phyloP scores from a whole-genome alignment of 495 filamentous ascomycete species.

The Aspergillus campestris region DNA sequence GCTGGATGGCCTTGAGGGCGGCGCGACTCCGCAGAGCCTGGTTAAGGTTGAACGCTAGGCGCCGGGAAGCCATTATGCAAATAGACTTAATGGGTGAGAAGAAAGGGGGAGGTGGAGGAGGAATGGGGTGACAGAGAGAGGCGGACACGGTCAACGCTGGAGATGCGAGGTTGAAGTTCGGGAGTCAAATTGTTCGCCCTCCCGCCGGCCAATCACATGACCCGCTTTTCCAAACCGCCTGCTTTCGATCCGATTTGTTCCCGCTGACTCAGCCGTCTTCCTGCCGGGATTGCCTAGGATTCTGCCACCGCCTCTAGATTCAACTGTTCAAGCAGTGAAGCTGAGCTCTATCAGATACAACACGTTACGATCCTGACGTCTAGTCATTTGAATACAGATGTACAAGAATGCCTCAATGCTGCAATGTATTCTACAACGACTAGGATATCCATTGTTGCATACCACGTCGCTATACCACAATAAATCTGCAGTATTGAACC shows the following conservation, averaged over 20 bases:
- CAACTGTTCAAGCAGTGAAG: too few species aligned
- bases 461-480: too few species aligned
- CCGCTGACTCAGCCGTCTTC: constrained; percentile 2
- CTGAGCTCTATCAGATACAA: too few species aligned
- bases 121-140: constrained; percentile 25
- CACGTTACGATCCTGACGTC: too few species aligned
- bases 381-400: too few species aligned
- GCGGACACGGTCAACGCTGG: constrained; percentile 21
- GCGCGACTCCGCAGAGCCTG: constrained; percentile 77
- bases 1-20: constrained; percentile 61
- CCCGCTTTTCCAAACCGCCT: constrained; percentile 38
- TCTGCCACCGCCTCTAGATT: too few species aligned
- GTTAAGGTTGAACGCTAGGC: constrained; percentile 81
- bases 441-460: too few species aligned
- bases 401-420: too few species aligned
- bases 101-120: constrained; percentile 21
- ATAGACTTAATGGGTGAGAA: constrained; percentile 10
- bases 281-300: too few species aligned
- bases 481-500: too few species aligned
- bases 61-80: constrained; percentile 80
- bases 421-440: too few species aligned
- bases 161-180: constrained; percentile 44
- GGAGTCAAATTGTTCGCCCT: constrained; percentile 45
- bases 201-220: constrained; percentile 43
- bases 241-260: constrained; percentile 31